Conservation (phyloP, 306 rosid genomes). For the Citrullus amarus region DNA sequence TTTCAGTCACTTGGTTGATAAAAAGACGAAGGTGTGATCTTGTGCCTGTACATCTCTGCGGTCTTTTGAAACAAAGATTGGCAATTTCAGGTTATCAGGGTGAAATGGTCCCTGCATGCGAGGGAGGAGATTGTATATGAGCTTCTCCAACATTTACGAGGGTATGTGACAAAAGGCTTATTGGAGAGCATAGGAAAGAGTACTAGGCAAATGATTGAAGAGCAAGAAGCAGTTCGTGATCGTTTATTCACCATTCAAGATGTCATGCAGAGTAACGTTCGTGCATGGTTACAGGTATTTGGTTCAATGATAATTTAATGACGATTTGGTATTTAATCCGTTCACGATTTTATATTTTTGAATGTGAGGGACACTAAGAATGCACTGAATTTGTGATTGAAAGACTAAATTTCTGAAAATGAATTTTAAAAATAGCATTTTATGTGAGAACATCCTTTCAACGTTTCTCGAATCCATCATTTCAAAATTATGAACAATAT, state of each 20-base stretch:
- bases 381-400: neutral
- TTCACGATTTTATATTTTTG: neutral
- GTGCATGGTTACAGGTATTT: conserved; percentile 92
- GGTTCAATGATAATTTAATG: conserved; percentile 4
- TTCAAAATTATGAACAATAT: neutral
- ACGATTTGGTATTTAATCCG: neutral
- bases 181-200: conserved; percentile 51
- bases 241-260: conserved; percentile 94
- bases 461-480: neutral
- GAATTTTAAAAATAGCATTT: neutral
- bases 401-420: neutral
- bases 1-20: neutral
- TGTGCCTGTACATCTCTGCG: neutral
- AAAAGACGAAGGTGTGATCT: neutral
- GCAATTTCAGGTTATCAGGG: conserved; percentile 74
- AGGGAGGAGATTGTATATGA: conserved; percentile 85
- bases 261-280: conserved; percentile 88
- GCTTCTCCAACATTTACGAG: conserved; percentile 79
- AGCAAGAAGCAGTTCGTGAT: conserved; percentile 96
- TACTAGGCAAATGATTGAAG: conserved; percentile 84
- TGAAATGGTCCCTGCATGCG: conserved; percentile 95
- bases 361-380: neutral
- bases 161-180: conserved; percentile 41
- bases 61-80: neutral
- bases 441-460: neutral